Evolutionary conservation across 2,329 filamentous ascomycete genomes (phyloP), one percentile per base, ranked within the genome.

Genomic region (Colletotrichum sp.): DNA sequence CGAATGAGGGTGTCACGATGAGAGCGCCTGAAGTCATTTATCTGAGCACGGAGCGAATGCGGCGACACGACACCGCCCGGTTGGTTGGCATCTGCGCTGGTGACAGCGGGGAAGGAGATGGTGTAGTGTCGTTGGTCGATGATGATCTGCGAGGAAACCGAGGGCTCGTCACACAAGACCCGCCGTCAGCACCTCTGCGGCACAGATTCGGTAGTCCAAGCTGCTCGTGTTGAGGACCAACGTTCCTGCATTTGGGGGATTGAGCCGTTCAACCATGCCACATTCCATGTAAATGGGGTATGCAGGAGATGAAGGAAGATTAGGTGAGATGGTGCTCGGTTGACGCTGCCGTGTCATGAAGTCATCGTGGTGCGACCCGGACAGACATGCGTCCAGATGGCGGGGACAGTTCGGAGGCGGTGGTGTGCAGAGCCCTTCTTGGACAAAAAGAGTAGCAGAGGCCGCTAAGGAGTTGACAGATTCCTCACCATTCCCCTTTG

Each of bases 331-430:
- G 47, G 47, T 51, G 27, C 55, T 74, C 62, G 72, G 62, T 67
- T 63, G 38, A 67, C 57, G 33, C 33, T 62, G 34, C 27, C 16
- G 33, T 66, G 24, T 38, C 16, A 66, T 73, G 68, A 66, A 43
- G 71, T 68, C 55, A 71, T 73, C 71, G 68, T 58, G 68, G 68
- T 63, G 62, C 63, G 63, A 72, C 68, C 13, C 27, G 51, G 27
- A 33, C 27, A 43, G 38, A 47, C 47, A 43, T 33, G 13, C 31
- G 36, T 21, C 18, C 27, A 33, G 15, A 29, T 61, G 29, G 70
- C 66, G 66, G 66, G 51, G 31, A 33, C 27, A 11, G 59, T 47
- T 47, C 38, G 33, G 31, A 15, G 9, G 29, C 36, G 27, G n/a
- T 57, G 47, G 18, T 51, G 15, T 38, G 38, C 21, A 43, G 66